phyloP scores from a whole-genome alignment of 352 stramenopile species.

The Globisporangium recalcitrans region DNA sequence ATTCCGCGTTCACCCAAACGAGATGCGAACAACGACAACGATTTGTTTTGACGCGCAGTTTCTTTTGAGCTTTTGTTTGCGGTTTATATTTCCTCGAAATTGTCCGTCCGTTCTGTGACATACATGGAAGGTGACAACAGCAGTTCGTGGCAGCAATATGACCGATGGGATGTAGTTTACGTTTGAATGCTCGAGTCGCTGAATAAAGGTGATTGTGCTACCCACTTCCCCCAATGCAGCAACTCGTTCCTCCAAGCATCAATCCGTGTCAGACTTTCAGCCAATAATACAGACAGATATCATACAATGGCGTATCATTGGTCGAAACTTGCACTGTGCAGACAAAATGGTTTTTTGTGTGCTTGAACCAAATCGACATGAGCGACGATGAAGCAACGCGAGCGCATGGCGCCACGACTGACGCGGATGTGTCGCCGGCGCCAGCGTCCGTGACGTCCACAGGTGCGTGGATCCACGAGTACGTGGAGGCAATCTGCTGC shows the following conservation, averaged over 20 bases:
- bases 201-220: background rate
- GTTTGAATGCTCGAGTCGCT: background rate
- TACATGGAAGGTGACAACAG: too few relatives aligned
- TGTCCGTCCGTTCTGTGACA: background rate
- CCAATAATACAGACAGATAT: background rate
- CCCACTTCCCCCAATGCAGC: background rate
- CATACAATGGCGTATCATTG: background rate
- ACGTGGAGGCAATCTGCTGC: too few relatives aligned
- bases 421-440: background rate
- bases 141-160: background rate
- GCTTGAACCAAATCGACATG: background rate
- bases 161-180: background rate
- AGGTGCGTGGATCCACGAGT: too few relatives aligned
- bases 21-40: background rate
- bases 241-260: conserved; percentile 1
- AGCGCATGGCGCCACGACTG: background rate
- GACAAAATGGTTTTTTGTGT: background rate
- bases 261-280: conserved; percentile 3
- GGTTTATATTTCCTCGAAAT: conserved; percentile 3
- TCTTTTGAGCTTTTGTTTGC: background rate
- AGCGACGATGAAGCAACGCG: background rate
- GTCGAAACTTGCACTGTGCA: background rate
- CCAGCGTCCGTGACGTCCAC: background rate
- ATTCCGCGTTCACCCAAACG: background rate
- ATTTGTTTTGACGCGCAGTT: background rate